These are phyloP conservation scores for Venturia nashicola DNA, from an alignment of 2,329 filamentous ascomycete species.

Conservation along the genomic window DNA sequence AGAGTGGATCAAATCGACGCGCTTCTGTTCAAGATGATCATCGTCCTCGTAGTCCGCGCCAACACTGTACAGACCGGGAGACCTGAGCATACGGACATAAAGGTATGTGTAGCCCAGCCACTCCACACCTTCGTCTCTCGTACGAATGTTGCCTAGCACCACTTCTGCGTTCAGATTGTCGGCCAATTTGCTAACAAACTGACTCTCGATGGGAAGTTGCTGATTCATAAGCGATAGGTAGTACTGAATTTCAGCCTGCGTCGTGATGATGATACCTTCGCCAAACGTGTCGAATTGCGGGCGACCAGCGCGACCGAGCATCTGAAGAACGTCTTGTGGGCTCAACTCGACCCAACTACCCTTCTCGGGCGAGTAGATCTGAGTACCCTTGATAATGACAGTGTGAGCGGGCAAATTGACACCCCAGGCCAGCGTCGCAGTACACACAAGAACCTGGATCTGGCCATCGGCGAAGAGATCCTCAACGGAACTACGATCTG, in stretches of 20 bases:
- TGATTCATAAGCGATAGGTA: slow-evolving; percentile 95
- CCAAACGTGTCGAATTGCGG: slow-evolving; percentile 97
- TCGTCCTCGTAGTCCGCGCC: slow-evolving; percentile 93
- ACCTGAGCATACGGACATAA: slow-evolving; percentile 94
- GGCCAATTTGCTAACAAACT: slow-evolving; percentile 81
- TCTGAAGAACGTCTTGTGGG: slow-evolving; percentile 94
- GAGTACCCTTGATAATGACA: slow-evolving; percentile 97
- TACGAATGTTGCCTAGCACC: slow-evolving; percentile 85
- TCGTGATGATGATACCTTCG: slow-evolving; percentile 97
- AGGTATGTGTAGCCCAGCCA: slow-evolving; percentile 98
- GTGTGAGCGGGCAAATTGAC: slow-evolving; percentile 96
- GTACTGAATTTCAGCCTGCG: slow-evolving; percentile 89
- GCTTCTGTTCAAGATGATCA: slow-evolving; percentile 82
- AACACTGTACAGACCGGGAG: slow-evolving; percentile 88
- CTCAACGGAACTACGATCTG: slow-evolving; percentile 90
- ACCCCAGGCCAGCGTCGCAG: slow-evolving; percentile 97
- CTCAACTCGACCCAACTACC: slow-evolving; percentile 97
- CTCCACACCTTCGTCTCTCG: slow-evolving; percentile 90
- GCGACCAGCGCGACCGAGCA: slow-evolving; percentile 92
- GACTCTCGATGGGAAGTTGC: slow-evolving; percentile 93
- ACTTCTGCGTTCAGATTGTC: slow-evolving; percentile 96
- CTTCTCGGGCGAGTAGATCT: slow-evolving; percentile 96
- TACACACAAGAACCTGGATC: slow-evolving; percentile 92
- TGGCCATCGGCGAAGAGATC: slow-evolving; percentile 85
- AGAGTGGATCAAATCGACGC: slow-evolving; percentile 94